Evolutionary conservation across 78 protist species (phyloP).

Genomic region (Protostelium mycophagum): DNA sequence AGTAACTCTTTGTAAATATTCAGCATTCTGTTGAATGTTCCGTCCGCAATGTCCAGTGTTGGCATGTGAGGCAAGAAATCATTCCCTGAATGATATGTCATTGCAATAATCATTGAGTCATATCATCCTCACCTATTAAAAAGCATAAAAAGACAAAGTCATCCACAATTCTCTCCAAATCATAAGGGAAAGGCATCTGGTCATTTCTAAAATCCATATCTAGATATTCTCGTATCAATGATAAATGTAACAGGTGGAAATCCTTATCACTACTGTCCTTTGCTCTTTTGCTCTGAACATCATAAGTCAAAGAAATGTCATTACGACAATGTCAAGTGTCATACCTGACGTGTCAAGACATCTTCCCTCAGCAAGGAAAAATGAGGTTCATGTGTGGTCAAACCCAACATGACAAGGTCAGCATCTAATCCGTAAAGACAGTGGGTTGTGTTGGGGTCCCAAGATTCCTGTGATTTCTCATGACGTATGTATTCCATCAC

Average conservation of each 20-base stretch:
- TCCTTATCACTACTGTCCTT: not conserved
- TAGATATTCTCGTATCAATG: constrained; percentile 62
- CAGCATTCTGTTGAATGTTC: constrained; percentile 81
- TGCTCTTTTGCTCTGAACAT: constrained; percentile 22
- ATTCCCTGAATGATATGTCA: constrained; percentile 87
- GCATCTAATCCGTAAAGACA: constrained; percentile 92
- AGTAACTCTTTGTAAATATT: constrained; percentile 61
- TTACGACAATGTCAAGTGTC: not conserved
- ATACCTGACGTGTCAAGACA: not conserved
- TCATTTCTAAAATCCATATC: constrained; percentile 50
- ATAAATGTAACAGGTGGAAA: constrained; percentile 46
- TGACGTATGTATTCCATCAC: constrained; percentile 95
- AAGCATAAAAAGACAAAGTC: constrained; percentile 95
- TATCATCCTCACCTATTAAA: not conserved
- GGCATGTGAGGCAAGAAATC: constrained; percentile 99
- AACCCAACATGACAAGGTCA: constrained; percentile 96
- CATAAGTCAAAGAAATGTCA: constrained; percentile 21
- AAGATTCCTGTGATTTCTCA: constrained; percentile 68
- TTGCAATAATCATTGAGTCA: too few species aligned
- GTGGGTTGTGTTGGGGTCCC: constrained; percentile 82
- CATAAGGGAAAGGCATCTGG: constrained; percentile 32
- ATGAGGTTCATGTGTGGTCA: constrained; percentile 98
- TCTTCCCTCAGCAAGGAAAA: constrained; percentile 92
- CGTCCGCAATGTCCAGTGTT: constrained; percentile 88
- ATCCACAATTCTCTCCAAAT: constrained; percentile 93